Conservation (phyloP, 2,329 filamentous ascomycete species). For the Cercospora canescens region DNA sequence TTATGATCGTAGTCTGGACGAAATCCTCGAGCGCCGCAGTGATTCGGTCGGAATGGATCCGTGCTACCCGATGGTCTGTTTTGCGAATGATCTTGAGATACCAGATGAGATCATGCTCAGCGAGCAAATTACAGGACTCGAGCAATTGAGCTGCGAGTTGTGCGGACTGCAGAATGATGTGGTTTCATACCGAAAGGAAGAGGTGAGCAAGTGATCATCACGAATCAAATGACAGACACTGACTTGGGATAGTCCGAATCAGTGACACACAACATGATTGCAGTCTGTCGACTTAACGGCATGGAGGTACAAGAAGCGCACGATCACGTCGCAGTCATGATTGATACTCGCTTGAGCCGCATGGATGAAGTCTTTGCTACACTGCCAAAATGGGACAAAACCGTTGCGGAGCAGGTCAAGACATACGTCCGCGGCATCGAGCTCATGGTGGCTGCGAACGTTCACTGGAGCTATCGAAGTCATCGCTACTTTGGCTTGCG, state of each 20-base stretch:
- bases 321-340: slow-evolving; percentile 6
- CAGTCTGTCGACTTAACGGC: slow-evolving; percentile 7
- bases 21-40: neutral
- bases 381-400: neutral
- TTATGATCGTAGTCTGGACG: neutral
- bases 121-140: neutral
- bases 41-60: neutral
- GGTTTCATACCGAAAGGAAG: neutral
- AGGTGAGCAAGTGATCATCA: neutral
- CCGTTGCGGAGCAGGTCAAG: neutral
- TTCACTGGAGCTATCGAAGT: slow-evolving; percentile 11
- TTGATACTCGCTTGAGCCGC: neutral
- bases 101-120: neutral
- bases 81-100: neutral
- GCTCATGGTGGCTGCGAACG: slow-evolving; percentile 2
- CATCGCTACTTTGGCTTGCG: slow-evolving; percentile 7
- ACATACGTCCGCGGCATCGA: slow-evolving; percentile 8
- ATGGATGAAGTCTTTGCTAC: neutral
- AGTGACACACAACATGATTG: slow-evolving; percentile 10
- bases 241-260: neutral
- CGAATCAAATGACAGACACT: neutral
- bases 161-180: neutral
- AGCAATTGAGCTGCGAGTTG: neutral
- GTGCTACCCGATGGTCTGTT: neutral
- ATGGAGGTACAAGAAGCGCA: slow-evolving; percentile 6